phyloP scores from a whole-genome alignment of 768 basidiomycete genomes.

The Mycena albidolilacea region DNA sequence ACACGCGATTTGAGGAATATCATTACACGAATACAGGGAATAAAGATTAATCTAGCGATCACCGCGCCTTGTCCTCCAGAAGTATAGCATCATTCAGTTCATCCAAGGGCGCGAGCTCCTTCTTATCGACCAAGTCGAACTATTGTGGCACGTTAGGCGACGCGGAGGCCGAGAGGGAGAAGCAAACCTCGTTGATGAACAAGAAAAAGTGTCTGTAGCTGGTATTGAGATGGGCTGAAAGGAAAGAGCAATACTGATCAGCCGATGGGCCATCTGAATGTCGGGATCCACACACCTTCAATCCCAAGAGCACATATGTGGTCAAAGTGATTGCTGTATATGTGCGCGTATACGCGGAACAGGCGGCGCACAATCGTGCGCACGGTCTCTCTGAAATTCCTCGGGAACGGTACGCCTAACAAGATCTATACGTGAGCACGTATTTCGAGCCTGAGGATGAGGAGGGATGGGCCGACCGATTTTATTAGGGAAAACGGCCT shows the following conservation, averaged over 20 bases:
- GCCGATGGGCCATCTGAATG: neutral
- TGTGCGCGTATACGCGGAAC: slow-evolving; percentile 98
- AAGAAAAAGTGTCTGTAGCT: slow-evolving; percentile 99
- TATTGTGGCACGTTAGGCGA: slow-evolving; percentile 47
- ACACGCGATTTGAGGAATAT: no score
- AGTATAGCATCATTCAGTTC: slow-evolving; percentile 95
- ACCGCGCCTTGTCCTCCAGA: slow-evolving; percentile 65
- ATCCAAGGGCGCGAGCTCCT: slow-evolving; percentile 94
- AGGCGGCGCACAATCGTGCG: slow-evolving; percentile 92
- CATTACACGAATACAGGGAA: slow-evolving; percentile 14
- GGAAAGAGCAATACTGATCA: slow-evolving; percentile 13
- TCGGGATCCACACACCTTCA: slow-evolving; percentile 75
- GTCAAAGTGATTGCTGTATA: slow-evolving; percentile 99
- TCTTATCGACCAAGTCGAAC: slow-evolving; percentile 97
- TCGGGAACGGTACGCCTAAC: slow-evolving; percentile 91
- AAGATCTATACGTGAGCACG: neutral
- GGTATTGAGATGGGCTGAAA: slow-evolving; percentile 94
- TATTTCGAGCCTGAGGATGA: neutral
- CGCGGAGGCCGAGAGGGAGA: neutral
- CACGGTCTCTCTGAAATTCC: slow-evolving; percentile 90
- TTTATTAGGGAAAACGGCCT: slow-evolving; percentile 92
- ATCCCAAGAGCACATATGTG: slow-evolving; percentile 98
- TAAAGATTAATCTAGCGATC: slow-evolving; percentile 35
- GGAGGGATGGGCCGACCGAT: slow-evolving; percentile 73
- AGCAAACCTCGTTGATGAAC: slow-evolving; percentile 91